Evolutionary conservation across 2,329 filamentous ascomycete species (phyloP), one percentile per base, ranked within the genome.

Genomic region (Parafenestella ontariensis): DNA sequence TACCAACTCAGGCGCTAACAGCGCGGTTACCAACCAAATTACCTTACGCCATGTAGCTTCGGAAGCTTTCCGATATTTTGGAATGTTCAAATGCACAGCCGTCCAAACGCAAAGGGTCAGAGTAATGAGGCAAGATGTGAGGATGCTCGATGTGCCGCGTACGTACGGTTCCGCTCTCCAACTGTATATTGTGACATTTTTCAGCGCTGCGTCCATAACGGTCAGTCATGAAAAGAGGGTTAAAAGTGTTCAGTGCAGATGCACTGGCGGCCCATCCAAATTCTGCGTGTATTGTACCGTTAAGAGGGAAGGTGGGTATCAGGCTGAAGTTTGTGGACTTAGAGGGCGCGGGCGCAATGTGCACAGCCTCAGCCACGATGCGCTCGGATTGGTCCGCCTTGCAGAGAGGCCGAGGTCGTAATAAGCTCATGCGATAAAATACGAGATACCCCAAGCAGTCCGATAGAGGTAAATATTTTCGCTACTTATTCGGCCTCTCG

Each of bases 61-160:
- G 37, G 15, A 52, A 42, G 31, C 18, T 24, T 13, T 33, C 23
- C 40, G 24, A 41, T 20, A 18, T 39, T 29, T 45, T 44, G 56
- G 60, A 13, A 65, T 48, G 29, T 62, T 64, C 17, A 64, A 43
- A 54, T 65, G 56, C 5, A 65, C 49, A 31, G 56, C 58, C 3
- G 54, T 58, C 47, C 58, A 65, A n/a, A 61, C 43, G 40, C 62
- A 64, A 11, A 65, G 39, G 17, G 31, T 39, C 45, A 64, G 49
- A 3, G 62, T 64, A 6, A 56, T 52, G n/a, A 65, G 36, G 45
- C 60, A 63, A 18, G 49, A 52, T 15, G 52, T 40, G 3, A 52
- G 49, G 7, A 40, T 21, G 13, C 20, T 24, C 2, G 21, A 23
- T 11, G 37, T 40, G 15, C 21, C 20, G 5, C 37, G 37, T 5